Evolutionary conservation across 192 early-diverging fungal species (phyloP).

Genomic region (Jimgerdemannia flammicorona): DNA sequence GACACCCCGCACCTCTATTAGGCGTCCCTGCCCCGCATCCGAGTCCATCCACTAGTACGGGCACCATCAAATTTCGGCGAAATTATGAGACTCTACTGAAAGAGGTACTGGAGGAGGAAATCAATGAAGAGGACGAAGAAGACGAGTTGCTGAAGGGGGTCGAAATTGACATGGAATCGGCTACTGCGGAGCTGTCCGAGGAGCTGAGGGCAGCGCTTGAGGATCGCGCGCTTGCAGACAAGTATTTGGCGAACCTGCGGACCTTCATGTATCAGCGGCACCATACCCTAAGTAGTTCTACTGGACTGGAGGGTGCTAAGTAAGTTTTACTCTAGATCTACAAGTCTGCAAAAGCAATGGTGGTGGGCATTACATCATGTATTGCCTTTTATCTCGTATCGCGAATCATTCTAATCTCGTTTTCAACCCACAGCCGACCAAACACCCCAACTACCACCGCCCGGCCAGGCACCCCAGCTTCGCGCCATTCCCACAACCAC

Average conservation of each 20-base stretch:
- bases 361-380: not conserved
- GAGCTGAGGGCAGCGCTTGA: slow-evolving; percentile 45
- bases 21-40: not conserved
- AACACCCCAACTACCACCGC: not conserved
- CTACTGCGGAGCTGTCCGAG: slow-evolving; percentile 38
- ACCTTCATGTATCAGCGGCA: slow-evolving; percentile 34
- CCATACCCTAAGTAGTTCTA: slow-evolving; percentile 21
- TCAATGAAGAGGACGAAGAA: slow-evolving; percentile 41
- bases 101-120: slow-evolving; percentile 48
- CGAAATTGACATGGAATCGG: slow-evolving; percentile 30
- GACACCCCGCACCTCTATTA: not conserved
- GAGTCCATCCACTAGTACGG: slow-evolving; percentile 12
- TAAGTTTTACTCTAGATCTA: not conserved
- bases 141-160: slow-evolving; percentile 9
- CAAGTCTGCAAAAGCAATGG: not conserved
- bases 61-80: slow-evolving; percentile 20
- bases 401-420: slow-evolving; percentile 8
- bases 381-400: slow-evolving; percentile 7
- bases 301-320: not conserved
- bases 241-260: slow-evolving; percentile 37
- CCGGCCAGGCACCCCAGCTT: not conserved
- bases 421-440: not conserved
- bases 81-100: slow-evolving; percentile 49
- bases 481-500: not conserved
- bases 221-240: slow-evolving; percentile 32